phyloP scores from a whole-genome alignment of 164 flowering plant genomes.

The Euptelea pleiosperma region DNA sequence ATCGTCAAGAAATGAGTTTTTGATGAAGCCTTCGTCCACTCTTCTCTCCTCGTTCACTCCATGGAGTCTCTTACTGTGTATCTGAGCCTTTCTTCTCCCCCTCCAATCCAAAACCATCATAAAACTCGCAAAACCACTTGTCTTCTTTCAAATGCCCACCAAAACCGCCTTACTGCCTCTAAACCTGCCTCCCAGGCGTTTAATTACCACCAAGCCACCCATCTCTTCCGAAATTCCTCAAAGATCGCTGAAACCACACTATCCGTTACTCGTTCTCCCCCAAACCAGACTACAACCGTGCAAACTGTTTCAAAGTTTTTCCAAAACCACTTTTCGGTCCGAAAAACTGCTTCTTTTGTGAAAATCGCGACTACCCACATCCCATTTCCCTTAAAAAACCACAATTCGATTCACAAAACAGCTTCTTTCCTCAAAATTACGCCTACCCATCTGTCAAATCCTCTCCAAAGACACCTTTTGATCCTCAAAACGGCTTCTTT shows the following conservation, averaged over 20 bases:
- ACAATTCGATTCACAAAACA: not conserved
- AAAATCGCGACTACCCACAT: not conserved
- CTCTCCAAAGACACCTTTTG: conserved; percentile 8
- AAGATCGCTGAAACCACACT: not conserved
- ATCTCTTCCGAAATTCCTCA: not conserved
- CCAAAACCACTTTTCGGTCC: conserved; percentile 2
- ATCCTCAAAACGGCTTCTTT: conserved; percentile 8
- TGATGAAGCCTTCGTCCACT: too few relatives aligned
- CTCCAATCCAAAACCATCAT: conserved; percentile 26
- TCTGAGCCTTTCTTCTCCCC: conserved; percentile 36
- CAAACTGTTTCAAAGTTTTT: conserved; percentile 9
- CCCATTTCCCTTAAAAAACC: conserved; percentile 4
- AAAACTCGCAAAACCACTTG: conserved; percentile 27
- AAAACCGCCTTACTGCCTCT: not conserved
- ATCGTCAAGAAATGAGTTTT: too few relatives aligned
- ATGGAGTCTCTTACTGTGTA: conserved; percentile 64
- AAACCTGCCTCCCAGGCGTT: not conserved
- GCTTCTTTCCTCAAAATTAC: conserved; percentile 8
- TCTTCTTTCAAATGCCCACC: not conserved
- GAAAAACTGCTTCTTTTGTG: not conserved
- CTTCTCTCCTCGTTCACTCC: not conserved
- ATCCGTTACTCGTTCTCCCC: not conserved
- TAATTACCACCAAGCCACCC: conserved; percentile 5
- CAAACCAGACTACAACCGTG: conserved; percentile 2
- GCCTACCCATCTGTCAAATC: conserved; percentile 11